These are phyloP conservation scores for Saccharomycopsis fermentans DNA, from an alignment of 805 yeast species.

Conservation along the genomic window DNA sequence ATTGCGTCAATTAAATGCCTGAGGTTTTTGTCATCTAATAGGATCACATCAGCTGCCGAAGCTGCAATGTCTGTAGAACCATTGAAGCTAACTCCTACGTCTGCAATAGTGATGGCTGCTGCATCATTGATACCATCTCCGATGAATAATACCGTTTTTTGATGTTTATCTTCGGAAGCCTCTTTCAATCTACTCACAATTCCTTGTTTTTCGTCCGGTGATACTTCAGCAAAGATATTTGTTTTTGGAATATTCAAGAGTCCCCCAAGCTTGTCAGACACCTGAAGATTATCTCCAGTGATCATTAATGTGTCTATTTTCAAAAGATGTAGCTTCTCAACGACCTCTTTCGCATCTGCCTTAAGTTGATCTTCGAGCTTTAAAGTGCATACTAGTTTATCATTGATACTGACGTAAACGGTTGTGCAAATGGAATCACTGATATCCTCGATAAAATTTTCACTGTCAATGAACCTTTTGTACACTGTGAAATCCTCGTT, in stretches of 20 bases:
- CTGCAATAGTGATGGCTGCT: constrained; percentile 84
- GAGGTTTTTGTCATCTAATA: constrained; percentile 36
- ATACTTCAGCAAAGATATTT: constrained; percentile 63
- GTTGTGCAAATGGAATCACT: constrained; percentile 14
- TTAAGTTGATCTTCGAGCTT: constrained; percentile 62
- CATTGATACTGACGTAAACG: constrained; percentile 46
- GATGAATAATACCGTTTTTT: constrained; percentile 56
- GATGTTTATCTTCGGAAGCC: background rate
- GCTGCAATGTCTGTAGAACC: constrained; percentile 94
- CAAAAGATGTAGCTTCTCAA: constrained; percentile 40
- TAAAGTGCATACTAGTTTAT: constrained; percentile 49
- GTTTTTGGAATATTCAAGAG: constrained; percentile 55
- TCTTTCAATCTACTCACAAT: constrained; percentile 50
- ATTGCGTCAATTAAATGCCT: constrained; percentile 42
- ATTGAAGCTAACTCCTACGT: constrained; percentile 83
- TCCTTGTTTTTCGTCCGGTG: constrained; percentile 68
- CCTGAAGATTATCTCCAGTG: constrained; percentile 69
- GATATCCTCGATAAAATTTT: background rate
- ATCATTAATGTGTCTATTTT: constrained; percentile 71
- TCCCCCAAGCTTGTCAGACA: constrained; percentile 55
- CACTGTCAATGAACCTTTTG: background rate
- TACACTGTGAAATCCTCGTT: background rate
- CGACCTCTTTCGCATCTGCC: constrained; percentile 50
- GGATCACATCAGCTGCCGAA: constrained; percentile 90
- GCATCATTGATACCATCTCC: constrained; percentile 99